These are phyloP conservation scores for Hapsidospora chrysogenum DNA, from an alignment of 495 filamentous ascomycete genomes.

Conservation along the genomic window DNA sequence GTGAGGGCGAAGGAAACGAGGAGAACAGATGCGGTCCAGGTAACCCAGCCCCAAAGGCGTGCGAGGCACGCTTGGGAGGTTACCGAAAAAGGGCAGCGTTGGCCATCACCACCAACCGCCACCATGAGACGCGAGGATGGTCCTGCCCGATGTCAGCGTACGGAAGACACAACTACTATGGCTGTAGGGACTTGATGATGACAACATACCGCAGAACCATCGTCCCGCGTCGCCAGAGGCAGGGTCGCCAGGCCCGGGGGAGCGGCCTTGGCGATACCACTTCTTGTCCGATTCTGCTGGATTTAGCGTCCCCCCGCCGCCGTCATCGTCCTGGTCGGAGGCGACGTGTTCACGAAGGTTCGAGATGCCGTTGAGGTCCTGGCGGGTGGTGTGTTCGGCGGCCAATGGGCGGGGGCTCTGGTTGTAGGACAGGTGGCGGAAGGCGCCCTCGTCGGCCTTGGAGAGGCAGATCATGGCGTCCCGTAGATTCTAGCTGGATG, in stretches of 20 bases:
- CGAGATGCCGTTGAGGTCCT: constrained; percentile 44
- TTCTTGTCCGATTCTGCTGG: not conserved
- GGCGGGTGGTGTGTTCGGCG: constrained; percentile 41
- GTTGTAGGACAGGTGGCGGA: constrained; percentile 38
- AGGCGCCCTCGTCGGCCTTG: constrained; percentile 36
- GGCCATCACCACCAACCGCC: constrained; percentile 17
- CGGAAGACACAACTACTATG: too few relatives aligned
- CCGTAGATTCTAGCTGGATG: too few relatives aligned
- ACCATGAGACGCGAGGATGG: constrained; percentile 6
- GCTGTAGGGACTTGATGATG: too few relatives aligned
- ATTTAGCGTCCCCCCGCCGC: not conserved
- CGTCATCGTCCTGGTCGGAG: not conserved
- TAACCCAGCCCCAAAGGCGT: constrained; percentile 10
- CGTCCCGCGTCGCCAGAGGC: too few relatives aligned
- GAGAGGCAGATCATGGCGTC: constrained; percentile 48
- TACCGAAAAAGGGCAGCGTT: constrained; percentile 6
- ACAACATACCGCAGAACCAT: too few relatives aligned
- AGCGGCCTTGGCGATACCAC: constrained; percentile 6
- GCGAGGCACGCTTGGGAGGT: constrained; percentile 4
- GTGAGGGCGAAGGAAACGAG: constrained; percentile 7
- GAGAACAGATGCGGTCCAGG: constrained; percentile 13
- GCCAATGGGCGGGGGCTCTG: constrained; percentile 39
- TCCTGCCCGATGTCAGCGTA: too few relatives aligned
- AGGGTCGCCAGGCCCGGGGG: not conserved
- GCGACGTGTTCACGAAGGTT: constrained; percentile 5